These are phyloP conservation scores for Spergularia bocconei DNA, from an alignment of 148 eudicot genomes.

Conservation along the genomic window DNA sequence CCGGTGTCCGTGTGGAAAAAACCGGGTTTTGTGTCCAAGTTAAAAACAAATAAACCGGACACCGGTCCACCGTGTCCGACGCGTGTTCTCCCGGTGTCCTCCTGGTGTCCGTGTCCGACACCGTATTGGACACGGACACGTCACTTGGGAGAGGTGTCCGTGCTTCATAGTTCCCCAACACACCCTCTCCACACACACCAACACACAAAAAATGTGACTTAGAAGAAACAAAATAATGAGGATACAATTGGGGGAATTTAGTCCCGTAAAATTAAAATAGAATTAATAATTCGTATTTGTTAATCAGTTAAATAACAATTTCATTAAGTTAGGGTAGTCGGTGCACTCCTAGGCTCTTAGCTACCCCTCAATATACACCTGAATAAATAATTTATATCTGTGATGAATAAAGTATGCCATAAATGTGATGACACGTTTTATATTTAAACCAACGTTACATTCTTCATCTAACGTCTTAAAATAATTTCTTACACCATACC, in stretches of 20 bases:
- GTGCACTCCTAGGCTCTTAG: not conserved
- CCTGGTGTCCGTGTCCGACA: no score
- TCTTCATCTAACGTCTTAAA: not conserved
- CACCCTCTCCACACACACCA: not conserved
- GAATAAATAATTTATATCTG: no score
- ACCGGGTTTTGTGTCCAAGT: no score
- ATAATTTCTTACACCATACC: not conserved
- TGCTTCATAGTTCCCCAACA: no score
- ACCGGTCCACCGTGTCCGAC: no score
- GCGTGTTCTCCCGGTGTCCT: no score
- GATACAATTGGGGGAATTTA: not conserved
- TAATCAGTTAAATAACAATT: no score
- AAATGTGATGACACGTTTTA: not conserved
- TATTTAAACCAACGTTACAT: slow-evolving; percentile 5
- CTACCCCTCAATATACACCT: not conserved
- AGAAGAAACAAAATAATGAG: no score
- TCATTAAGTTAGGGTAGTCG: not conserved
- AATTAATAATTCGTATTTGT: not conserved
- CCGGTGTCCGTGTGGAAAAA: no score
- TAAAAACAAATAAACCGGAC: no score
- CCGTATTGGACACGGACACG: no score
- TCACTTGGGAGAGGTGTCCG: no score
- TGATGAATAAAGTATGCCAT: not conserved
- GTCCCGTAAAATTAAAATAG: not conserved
- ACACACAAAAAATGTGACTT: not conserved